These are phyloP conservation scores for Cladophialophora carrionii DNA, from an alignment of 2,329 filamentous ascomycete genomes.

Conservation along the genomic window DNA sequence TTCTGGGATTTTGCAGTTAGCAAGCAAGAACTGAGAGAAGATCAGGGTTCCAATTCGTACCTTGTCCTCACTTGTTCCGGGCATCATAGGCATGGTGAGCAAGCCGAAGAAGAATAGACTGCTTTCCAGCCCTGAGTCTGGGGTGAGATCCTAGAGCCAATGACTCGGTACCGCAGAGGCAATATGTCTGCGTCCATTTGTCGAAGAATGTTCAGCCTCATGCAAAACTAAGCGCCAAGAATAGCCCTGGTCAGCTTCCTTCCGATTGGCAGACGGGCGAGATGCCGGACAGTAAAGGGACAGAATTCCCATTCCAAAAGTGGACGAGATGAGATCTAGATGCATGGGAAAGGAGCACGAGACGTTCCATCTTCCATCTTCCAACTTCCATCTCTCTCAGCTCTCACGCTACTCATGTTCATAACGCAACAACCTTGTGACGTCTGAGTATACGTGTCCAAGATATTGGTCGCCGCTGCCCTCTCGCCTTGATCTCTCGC, in stretches of 20 bases:
- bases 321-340: conserved; percentile 1
- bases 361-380: background rate
- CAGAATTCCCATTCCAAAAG: conserved; percentile 17
- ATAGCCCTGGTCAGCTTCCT: background rate
- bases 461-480: background rate
- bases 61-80: conserved; percentile 26
- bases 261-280: conserved; percentile 14
- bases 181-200: background rate
- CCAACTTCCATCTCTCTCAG: background rate
- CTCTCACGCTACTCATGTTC: background rate
- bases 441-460: background rate
- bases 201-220: conserved; percentile 22
- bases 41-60: conserved; percentile 8
- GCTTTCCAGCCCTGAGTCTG: background rate
- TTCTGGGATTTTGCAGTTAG: conserved; percentile 15
- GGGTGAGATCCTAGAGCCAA: background rate
- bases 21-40: background rate
- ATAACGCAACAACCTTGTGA: background rate
- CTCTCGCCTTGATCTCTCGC: background rate
- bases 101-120: background rate
- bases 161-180: background rate
- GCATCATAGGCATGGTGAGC: background rate
- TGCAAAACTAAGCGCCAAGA: conserved; percentile 19
- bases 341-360: conserved; percentile 15
- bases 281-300: conserved; percentile 4